Percentiles rank a stretch among this genome's conserved stretches.
Conservation (phyloP, 441 rosid species). For the Erysimum pusillum region DNA sequence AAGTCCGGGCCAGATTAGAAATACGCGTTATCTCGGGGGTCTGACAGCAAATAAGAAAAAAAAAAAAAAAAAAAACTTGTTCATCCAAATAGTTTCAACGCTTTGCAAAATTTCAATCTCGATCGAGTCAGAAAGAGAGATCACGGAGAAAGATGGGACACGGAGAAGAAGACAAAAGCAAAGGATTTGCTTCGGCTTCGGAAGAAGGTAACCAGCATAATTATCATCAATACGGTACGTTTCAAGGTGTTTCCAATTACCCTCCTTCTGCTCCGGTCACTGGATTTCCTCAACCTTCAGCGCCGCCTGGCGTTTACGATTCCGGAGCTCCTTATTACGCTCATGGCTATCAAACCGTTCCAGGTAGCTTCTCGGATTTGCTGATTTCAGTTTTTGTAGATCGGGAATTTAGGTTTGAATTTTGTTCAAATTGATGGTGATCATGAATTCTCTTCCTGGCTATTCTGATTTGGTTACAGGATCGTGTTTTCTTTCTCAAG, state of each 20-base stretch:
- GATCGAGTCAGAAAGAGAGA: slow-evolving; percentile 20
- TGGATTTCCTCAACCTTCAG: slow-evolving; percentile 86
- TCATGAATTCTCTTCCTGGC: not conserved
- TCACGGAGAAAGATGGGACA: slow-evolving; percentile 38
- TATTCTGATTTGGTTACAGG: not conserved
- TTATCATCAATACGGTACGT: slow-evolving; percentile 78
- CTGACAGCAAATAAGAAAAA: slow-evolving; percentile 13
- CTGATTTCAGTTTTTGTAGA: not conserved
- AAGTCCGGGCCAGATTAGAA: not conserved
- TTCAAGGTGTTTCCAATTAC: slow-evolving; percentile 93
- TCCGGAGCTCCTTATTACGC: slow-evolving; percentile 61
- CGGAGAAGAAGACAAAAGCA: slow-evolving; percentile 59
- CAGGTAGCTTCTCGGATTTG: slow-evolving; percentile 52
- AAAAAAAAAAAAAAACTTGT: not conserved
- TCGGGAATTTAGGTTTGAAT: slow-evolving; percentile 3
- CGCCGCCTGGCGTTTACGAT: slow-evolving; percentile 70
- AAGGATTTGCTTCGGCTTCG: slow-evolving; percentile 44
- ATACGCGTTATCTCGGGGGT: slow-evolving; percentile 19
- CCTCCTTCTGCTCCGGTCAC: slow-evolving; percentile 75
- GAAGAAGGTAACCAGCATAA: slow-evolving; percentile 50
- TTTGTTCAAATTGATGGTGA: not conserved
- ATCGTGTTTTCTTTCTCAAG: not conserved
- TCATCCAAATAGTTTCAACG: slow-evolving; percentile 26
- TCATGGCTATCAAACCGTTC: slow-evolving; percentile 79
- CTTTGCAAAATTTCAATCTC: slow-evolving; percentile 13